Evolutionary conservation across 1,139 yeast genomes (phyloP).

Genomic region (Groenewaldozyma sp.): DNA sequence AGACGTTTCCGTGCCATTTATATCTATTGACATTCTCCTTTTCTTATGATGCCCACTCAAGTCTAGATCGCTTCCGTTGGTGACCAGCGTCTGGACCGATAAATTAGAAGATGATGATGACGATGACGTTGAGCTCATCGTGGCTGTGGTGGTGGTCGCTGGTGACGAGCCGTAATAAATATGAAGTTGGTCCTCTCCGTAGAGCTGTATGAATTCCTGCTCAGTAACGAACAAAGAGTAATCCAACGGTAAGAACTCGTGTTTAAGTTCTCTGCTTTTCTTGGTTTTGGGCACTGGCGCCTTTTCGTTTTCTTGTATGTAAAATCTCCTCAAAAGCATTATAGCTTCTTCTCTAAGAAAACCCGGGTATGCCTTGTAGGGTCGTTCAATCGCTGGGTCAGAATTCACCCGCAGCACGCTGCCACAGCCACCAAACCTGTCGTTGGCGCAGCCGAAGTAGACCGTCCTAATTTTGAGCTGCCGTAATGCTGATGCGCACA

Average conservation of each 20-base stretch:
- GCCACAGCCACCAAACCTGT: constrained; percentile 95
- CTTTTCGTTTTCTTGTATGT: constrained; percentile 70
- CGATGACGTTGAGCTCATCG: background rate
- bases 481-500: constrained; percentile 92
- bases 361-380: constrained; percentile 65
- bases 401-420: constrained; percentile 60
- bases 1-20: constrained; percentile 7
- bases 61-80: constrained; percentile 2
- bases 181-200: constrained; percentile 37
- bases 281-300: constrained; percentile 79
- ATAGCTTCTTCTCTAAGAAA: constrained; percentile 74
- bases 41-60: constrained; percentile 8
- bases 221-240: constrained; percentile 40
- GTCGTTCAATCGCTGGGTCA: constrained; percentile 35
- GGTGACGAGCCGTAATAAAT: constrained; percentile 18
- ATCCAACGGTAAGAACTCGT: constrained; percentile 50
- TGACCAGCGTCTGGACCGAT: background rate
- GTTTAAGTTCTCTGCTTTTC: constrained; percentile 64
- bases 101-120: background rate
- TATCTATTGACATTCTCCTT: constrained; percentile 15
- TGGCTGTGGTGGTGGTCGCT: background rate
- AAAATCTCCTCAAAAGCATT: constrained; percentile 68
- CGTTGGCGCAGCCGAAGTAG: constrained; percentile 88
- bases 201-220: constrained; percentile 39
- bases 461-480: constrained; percentile 69